Percentiles rank a stretch among this genome's conserved stretches.
Evolutionary conservation across 805 yeast genomes (phyloP).

Genomic region (Cyberlindnera americana): DNA sequence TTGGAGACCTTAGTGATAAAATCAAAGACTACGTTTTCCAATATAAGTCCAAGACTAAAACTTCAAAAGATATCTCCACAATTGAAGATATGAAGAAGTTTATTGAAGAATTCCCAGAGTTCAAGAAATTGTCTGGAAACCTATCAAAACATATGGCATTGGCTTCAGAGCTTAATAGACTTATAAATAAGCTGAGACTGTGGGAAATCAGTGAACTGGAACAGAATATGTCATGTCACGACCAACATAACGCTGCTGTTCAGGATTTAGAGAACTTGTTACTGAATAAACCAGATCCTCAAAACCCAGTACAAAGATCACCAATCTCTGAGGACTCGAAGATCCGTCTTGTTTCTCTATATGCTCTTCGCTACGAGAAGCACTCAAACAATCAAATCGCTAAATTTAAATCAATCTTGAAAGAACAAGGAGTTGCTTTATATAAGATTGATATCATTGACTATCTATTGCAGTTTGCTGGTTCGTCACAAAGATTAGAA

Average conservation of each 20-base stretch:
- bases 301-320: constrained; percentile 34
- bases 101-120: constrained; percentile 92
- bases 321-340: constrained; percentile 53
- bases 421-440: constrained; percentile 31
- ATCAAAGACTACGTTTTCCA: constrained; percentile 80
- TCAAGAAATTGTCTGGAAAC: constrained; percentile 79
- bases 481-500: constrained; percentile 39
- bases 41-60: constrained; percentile 77
- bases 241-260: constrained; percentile 53
- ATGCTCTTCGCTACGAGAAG: constrained; percentile 66
- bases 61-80: constrained; percentile 66
- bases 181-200: constrained; percentile 57
- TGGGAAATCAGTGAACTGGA: constrained; percentile 90
- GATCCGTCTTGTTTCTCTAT: constrained; percentile 68
- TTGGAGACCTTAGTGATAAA: constrained; percentile 90
- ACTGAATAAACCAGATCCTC: constrained; percentile 26
- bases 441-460: constrained; percentile 29
- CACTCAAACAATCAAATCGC: constrained; percentile 42
- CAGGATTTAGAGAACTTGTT: constrained; percentile 55
- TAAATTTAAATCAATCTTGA: constrained; percentile 36
- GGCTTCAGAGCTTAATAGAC: constrained; percentile 79
- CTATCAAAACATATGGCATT: constrained; percentile 90
- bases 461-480: constrained; percentile 43
- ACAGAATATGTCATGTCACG: constrained; percentile 73
- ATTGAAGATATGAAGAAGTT: constrained; percentile 88